Percentiles rank a stretch among this genome's conserved stretches.
phyloP scores from a whole-genome alignment of 2,329 filamentous ascomycete species.

The Pseudodiploospora longispora region DNA sequence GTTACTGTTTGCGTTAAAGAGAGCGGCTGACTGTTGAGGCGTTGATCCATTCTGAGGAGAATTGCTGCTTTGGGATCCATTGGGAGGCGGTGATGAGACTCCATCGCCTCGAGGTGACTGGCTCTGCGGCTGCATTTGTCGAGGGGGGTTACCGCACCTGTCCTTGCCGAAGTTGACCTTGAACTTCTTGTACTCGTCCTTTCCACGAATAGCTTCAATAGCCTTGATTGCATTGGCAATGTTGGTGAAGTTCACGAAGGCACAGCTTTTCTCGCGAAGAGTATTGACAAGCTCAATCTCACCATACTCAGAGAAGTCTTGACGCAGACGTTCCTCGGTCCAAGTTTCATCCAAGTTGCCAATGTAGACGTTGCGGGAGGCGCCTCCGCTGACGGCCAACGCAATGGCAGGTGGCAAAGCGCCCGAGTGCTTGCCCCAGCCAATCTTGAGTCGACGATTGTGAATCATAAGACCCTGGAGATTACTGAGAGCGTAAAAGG shows the following conservation, averaged over 20 bases:
- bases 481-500: constrained; percentile 96
- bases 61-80: constrained; percentile 52
- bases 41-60: constrained; percentile 46
- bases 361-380: constrained; percentile 97
- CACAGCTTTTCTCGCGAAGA: constrained; percentile 95
- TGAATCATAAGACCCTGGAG: constrained; percentile 98
- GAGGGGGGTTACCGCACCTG: constrained; percentile 89
- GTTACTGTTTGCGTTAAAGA: constrained; percentile 79
- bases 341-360: constrained; percentile 96
- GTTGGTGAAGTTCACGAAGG: constrained; percentile 99
- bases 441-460: constrained; percentile 94
- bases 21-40: constrained; percentile 58
- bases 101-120: constrained; percentile 61
- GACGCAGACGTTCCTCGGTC: constrained; percentile 89
- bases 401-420: constrained; percentile 93
- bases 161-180: constrained; percentile 99
- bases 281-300: constrained; percentile 98
- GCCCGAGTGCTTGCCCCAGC: constrained; percentile 98
- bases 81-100: constrained; percentile 47
- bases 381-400: constrained; percentile 88
- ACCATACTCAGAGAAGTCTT: constrained; percentile 95
- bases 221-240: constrained; percentile 99
- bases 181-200: constrained; percentile 96
- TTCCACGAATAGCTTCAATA: constrained; percentile 88
- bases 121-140: constrained; percentile 62